Conservation (phyloP, 1,284 basidiomycete genomes). For the Papiliotrema fonsecae region DNA sequence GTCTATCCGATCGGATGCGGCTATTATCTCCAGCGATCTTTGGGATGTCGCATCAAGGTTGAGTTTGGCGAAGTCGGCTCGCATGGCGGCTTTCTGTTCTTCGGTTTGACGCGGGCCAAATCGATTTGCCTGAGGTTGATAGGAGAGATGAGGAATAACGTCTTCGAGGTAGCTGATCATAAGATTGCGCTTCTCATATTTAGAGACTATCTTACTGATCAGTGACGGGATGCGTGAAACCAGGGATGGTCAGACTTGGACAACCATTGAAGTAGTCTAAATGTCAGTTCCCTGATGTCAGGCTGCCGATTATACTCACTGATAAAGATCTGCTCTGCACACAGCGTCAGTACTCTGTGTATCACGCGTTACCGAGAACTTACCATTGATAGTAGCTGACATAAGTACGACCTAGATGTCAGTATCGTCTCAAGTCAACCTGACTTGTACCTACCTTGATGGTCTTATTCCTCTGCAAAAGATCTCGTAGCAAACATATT, state of each 20-base stretch:
- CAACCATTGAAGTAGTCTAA: slow-evolving; percentile 73
- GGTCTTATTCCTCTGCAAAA: slow-evolving; percentile 63
- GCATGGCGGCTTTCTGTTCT: slow-evolving; percentile 53
- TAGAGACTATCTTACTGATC: slow-evolving; percentile 55
- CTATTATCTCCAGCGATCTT: slow-evolving; percentile 59
- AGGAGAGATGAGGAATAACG: slow-evolving; percentile 58
- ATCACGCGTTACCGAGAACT: slow-evolving; percentile 1
- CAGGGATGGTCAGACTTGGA: slow-evolving; percentile 77
- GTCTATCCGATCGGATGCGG: slow-evolving; percentile 64
- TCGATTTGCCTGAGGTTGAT: slow-evolving; percentile 42
- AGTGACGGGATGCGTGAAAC: slow-evolving; percentile 70
- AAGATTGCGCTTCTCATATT: not conserved
- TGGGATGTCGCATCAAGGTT: slow-evolving; percentile 58
- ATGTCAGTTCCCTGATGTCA: not conserved
- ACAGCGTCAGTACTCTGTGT: slow-evolving; percentile 7
- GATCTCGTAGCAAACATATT: slow-evolving; percentile 73
- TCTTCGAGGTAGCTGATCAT: slow-evolving; percentile 72
- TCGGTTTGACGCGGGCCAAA: slow-evolving; percentile 53
- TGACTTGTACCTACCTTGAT: slow-evolving; percentile 59
- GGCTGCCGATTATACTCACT: slow-evolving; percentile 15
- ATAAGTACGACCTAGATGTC: slow-evolving; percentile 37
- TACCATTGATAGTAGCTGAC: slow-evolving; percentile 74
- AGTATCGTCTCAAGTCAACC: not conserved
- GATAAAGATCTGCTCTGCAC: slow-evolving; percentile 60
- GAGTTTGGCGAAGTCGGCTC: slow-evolving; percentile 53